Conservation (phyloP, 75 land plant genomes). For the Picea sitchensis region DNA sequence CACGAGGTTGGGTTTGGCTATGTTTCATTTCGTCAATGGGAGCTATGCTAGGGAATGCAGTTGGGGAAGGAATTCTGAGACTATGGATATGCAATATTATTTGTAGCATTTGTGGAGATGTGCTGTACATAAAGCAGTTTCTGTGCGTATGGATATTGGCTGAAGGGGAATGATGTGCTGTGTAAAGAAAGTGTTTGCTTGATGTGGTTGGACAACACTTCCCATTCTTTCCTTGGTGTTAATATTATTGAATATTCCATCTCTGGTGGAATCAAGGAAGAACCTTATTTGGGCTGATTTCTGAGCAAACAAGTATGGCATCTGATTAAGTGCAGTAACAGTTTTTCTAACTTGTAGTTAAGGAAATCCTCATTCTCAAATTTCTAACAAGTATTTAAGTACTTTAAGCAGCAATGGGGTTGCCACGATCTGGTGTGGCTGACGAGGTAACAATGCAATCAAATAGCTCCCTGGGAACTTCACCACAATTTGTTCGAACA, state of each 20-base stretch:
- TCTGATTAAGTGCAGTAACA: background rate
- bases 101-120: slow-evolving; percentile 8
- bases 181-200: background rate
- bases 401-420: slow-evolving; percentile 40
- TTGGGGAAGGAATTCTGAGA: background rate
- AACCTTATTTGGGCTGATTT: slow-evolving; percentile 1
- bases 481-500: slow-evolving; percentile 15
- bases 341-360: background rate
- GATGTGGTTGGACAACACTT: background rate
- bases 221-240: slow-evolving; percentile 1
- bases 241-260: background rate
- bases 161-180: background rate
- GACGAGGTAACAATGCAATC: slow-evolving; percentile 32
- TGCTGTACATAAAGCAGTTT: background rate
- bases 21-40: background rate
- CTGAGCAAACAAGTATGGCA: background rate
- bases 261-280: slow-evolving; percentile 4
- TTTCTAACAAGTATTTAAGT: slow-evolving; percentile 8
- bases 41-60: slow-evolving; percentile 8
- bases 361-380: background rate
- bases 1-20: slow-evolving; percentile 3
- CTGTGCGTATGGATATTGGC: background rate
- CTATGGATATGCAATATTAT: background rate
- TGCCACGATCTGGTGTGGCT: slow-evolving; percentile 44
- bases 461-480: slow-evolving; percentile 22